Conservation (phyloP, 2,329 filamentous ascomycete species). For the Tolypocladium tropicale region DNA sequence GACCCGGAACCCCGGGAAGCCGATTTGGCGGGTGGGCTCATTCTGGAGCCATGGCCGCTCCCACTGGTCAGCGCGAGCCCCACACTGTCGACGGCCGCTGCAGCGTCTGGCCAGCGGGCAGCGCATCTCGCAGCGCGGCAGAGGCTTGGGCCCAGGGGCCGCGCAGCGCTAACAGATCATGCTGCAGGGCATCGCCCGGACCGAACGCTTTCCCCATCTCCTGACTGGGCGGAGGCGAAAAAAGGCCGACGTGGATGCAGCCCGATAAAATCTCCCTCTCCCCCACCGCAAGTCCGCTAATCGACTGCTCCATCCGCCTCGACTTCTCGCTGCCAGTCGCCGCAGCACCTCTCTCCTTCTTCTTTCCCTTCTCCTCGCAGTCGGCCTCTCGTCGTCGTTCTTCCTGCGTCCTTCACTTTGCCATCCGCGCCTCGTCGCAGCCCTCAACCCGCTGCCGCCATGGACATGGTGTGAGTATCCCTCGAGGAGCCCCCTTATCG, state of each 20-base stretch:
- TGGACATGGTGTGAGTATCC: conserved; percentile 23
- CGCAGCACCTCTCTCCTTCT: neutral
- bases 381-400: neutral
- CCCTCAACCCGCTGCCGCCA: conserved; percentile 10
- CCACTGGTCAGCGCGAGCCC: neutral
- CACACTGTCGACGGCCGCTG: neutral
- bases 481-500: conserved; percentile 7
- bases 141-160: neutral
- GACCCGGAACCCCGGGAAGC: conserved; percentile 20
- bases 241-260: neutral
- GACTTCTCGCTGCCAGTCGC: neutral
- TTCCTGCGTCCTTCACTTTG: neutral
- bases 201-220: conserved; percentile 5
- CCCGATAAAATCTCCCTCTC: conserved; percentile 8
- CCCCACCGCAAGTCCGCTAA: conserved; percentile 1
- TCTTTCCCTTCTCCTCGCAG: neutral
- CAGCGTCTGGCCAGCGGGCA: neutral
- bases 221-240: conserved; percentile 5
- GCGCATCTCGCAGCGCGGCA: neutral
- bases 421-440: neutral
- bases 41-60: conserved; percentile 16
- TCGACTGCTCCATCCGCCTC: neutral
- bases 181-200: too few species aligned
- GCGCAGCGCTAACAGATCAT: neutral
- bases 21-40: conserved; percentile 21